These are phyloP conservation scores for Furcasterigmium furcatum DNA, from an alignment of 2,329 filamentous ascomycete genomes.

Conservation along the genomic window DNA sequence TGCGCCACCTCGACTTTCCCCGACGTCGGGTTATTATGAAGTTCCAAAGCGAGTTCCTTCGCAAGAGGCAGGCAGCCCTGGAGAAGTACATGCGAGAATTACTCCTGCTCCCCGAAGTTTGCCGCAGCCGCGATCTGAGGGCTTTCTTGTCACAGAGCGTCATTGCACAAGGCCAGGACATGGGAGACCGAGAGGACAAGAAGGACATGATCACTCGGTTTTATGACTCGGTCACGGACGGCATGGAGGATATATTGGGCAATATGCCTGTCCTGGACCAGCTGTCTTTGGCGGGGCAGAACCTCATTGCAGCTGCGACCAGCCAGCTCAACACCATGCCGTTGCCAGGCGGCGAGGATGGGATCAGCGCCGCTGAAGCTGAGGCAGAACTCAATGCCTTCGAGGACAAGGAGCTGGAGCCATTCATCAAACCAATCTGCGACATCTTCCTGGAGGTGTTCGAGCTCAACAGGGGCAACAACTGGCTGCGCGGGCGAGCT, in stretches of 20 bases:
- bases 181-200: slow-evolving; percentile 60
- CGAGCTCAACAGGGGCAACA: slow-evolving; percentile 90
- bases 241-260: slow-evolving; percentile 96
- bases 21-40: slow-evolving; percentile 92
- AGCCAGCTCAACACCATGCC: slow-evolving; percentile 58
- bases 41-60: slow-evolving; percentile 90
- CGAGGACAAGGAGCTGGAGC: slow-evolving; percentile 83
- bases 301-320: slow-evolving; percentile 75
- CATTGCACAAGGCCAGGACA: slow-evolving; percentile 59
- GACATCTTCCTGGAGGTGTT: slow-evolving; percentile 97
- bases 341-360: slow-evolving; percentile 48
- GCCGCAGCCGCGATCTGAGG: slow-evolving; percentile 85
- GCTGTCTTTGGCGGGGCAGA: slow-evolving; percentile 87
- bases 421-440: slow-evolving; percentile 97
- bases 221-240: slow-evolving; percentile 95
- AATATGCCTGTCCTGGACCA: slow-evolving; percentile 96
- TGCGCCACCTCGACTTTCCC: slow-evolving; percentile 88
- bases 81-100: slow-evolving; percentile 84
- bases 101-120: slow-evolving; percentile 85
- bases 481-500: slow-evolving; percentile 92
- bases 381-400: slow-evolving; percentile 94
- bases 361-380: slow-evolving; percentile 64
- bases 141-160: slow-evolving; percentile 90
- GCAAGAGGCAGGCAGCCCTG: slow-evolving; percentile 79
- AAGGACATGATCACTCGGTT: slow-evolving; percentile 90